Conservation (phyloP, 140 eudicot genomes). For the Flaveria floridana region DNA sequence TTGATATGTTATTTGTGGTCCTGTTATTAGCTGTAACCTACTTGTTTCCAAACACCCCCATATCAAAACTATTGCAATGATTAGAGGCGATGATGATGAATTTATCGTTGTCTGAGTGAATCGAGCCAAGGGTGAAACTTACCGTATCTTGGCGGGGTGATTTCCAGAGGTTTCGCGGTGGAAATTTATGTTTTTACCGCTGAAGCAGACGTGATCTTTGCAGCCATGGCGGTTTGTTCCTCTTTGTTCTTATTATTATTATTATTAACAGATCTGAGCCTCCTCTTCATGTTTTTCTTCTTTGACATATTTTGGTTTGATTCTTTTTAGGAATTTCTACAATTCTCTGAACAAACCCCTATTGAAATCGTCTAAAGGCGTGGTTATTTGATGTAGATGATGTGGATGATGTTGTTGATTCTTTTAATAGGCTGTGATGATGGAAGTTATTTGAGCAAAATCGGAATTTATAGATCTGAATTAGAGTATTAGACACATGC, state of each 20-base stretch:
- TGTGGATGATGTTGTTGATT: no score
- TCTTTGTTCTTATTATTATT: neutral
- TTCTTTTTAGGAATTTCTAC: no score
- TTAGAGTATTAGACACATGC: neutral
- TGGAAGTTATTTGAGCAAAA: neutral
- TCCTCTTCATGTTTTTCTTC: neutral
- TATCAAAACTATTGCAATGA: no score
- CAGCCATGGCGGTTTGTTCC: conserved; percentile 14
- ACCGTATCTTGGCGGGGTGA: conserved; percentile 44
- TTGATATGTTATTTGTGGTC: no score
- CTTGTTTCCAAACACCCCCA: no score
- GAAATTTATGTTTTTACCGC: neutral
- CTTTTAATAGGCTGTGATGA: no score
- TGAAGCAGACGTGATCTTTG: neutral
- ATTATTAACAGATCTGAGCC: neutral
- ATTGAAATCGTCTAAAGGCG: no score
- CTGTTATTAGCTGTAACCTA: no score
- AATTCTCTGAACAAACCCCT: no score
- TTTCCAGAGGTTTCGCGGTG: neutral
- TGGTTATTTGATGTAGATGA: no score
- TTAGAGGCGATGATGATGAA: conserved; percentile 37
- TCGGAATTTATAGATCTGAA: neutral
- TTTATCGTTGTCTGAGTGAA: conserved; percentile 25
- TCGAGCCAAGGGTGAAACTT: conserved; percentile 22
- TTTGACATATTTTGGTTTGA: no score